Base-by-base conservation (phyloP, 1,284 basidiomycete genomes). In the Ceratobasidium sp. region DNA sequence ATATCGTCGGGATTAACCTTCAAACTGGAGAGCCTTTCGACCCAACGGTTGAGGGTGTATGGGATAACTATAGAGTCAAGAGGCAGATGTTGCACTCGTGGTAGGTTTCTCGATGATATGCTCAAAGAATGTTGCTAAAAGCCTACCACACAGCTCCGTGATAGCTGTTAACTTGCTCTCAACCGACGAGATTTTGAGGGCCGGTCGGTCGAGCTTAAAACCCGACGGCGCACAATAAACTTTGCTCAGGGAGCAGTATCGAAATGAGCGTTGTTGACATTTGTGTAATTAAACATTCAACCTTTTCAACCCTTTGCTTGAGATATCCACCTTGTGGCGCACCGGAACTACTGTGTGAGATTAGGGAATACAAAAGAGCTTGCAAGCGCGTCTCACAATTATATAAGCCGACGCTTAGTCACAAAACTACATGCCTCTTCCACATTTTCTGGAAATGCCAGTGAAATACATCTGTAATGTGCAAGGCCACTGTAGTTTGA, bases 61-160 rank as follows among this genome's bases (percentile, higher is more conserved):
- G 97, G 97, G 98, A 99, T 85, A 99, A 99, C 86, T 99, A 98
- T 85, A 89, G 98, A 79, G 98, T 99, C 79, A 99, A 99, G 88
- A 89, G 97, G 80, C 98, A 99, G 84, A 98, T 99, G 96, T 87
- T 99, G 77, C 97, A 99, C 84, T 97, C 95, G 83, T 95, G 94
- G 95, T 96, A 82, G 84, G 91, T 84, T 1, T 13, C 13, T 42
- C 59, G 70, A 67, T 71, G 68, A 68, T 23, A 54, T 26, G 59
- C 7, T 50, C 33, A 61, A 70, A 54, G 13, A 15, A 12, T 38
- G n/a, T 40, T 33, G n/a, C n/a, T 57, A 42, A 28, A 73, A 42
- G 10, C 42, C n/a, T 4, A 12, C 50, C 40, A 57, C 80, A 28
- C 82, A 97, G 96, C 86, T 97, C 97, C 79, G 98, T 99, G 80